Evolutionary conservation across 2,329 filamentous ascomycete species (phyloP).

Genomic region (Eutypa lata): DNA sequence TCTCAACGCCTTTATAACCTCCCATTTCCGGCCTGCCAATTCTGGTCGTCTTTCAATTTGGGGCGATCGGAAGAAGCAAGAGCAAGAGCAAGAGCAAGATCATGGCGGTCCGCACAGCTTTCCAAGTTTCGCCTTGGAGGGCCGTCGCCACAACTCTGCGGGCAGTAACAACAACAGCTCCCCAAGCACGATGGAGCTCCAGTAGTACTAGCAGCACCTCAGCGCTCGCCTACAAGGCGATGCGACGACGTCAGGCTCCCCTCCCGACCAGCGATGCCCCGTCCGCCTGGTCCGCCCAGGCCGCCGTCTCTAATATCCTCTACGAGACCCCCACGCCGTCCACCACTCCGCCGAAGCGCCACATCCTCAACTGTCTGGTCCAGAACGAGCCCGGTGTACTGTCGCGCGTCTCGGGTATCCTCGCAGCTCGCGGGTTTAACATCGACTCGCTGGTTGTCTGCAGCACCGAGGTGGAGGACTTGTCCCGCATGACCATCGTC

Average conservation of each 20-base stretch:
- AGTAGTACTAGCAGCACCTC: constrained; percentile 78
- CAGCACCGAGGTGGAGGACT: constrained; percentile 93
- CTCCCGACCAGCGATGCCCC: constrained; percentile 74
- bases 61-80: constrained; percentile 16
- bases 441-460: constrained; percentile 98
- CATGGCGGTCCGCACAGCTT: constrained; percentile 28
- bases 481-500: constrained; percentile 98
- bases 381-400: constrained; percentile 98
- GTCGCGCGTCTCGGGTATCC: constrained; percentile 91
- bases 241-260: constrained; percentile 85
- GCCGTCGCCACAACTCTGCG: constrained; percentile 18
- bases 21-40: constrained; percentile 17
- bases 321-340: constrained; percentile 94
- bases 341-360: constrained; percentile 80
- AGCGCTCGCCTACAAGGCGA: constrained; percentile 93
- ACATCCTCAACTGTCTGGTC: constrained; percentile 96
- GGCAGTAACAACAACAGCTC: constrained; percentile 13
- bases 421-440: constrained; percentile 96
- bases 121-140: constrained; percentile 20
- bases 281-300: constrained; percentile 83
- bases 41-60: constrained; percentile 24
- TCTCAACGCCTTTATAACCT: constrained; percentile 5
- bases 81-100: not conserved
- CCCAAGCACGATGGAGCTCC: constrained; percentile 31
- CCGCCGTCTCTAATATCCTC: constrained; percentile 95